Evolutionary conservation across 768 basidiomycete genomes (phyloP), one percentile per base, ranked within the genome.

Genomic region (Mrakia blollopis): DNA sequence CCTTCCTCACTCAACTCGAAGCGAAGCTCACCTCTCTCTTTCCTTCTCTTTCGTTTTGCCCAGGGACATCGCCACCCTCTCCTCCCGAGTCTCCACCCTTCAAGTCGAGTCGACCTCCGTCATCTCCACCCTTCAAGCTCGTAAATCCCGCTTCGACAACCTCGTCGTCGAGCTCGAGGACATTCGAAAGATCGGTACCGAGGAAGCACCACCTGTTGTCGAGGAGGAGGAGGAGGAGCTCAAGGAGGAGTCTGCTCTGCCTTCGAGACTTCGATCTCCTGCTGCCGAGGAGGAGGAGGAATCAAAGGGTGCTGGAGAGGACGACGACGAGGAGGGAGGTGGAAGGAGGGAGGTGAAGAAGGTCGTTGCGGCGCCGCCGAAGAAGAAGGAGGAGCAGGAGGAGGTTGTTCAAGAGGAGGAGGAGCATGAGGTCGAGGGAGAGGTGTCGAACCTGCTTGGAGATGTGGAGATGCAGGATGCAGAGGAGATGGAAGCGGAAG

Each of bases 331-430:
- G 30, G 65, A 68, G 23, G 65, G 37, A 25, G 65, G 18, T 21
- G 65, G 37, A 18, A 37, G 65, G 65, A 68, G 65, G 65, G 65
- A 68, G 65, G 65, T 23, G 25, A 68, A 68, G 35, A 35, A 68
- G 39, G 35, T 39, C 23, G 35, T 39, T 18, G 35, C 65, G 35
- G 44, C 35, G 65, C 35, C 25, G 23, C 44, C n/a, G 35, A 68
- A 68, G 65, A 68, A 25, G 37, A 28, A n/a, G 65, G 13, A 4
- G 4, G 65, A 7, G 16, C 39, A 7, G 16, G 65, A 37, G 8
- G 11, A 13, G 10, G 65, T 21, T 10, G 35, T 39, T 16, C 28
- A 67, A 18, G 35, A 61, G 18, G 39, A 52, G 28, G 41, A 30
- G 21, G 62, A 41, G 30, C 16, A 50, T 8, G 37, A 74, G 21